Conservation (phyloP, 257 asterid species). For the Osmanthus fragrans region DNA sequence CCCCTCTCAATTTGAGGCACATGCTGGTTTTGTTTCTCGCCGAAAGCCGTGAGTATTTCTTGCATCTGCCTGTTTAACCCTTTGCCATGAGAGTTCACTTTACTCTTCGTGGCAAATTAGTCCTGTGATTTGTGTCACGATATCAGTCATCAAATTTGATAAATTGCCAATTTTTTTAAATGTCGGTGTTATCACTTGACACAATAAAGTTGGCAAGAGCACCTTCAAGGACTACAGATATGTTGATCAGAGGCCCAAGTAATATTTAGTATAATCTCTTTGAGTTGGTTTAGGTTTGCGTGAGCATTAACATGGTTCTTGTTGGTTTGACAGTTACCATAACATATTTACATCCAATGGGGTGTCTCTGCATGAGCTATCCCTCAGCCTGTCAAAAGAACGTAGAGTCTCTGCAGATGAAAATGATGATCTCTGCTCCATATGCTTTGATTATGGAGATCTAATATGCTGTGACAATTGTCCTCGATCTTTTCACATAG, state of each 20-base stretch:
- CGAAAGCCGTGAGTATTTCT: slow-evolving; percentile 83
- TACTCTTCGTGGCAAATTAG: background rate
- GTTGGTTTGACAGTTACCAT: slow-evolving; percentile 59
- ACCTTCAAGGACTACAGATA: slow-evolving; percentile 17
- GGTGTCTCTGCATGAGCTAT: slow-evolving; percentile 67
- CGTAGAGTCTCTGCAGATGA: slow-evolving; percentile 53
- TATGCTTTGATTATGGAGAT: slow-evolving; percentile 76
- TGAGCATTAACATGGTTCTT: slow-evolving; percentile 21
- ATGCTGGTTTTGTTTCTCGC: slow-evolving; percentile 90
- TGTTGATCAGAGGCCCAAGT: slow-evolving; percentile 9
- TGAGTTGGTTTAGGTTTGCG: background rate
- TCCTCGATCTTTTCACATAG: slow-evolving; percentile 86
- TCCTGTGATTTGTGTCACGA: background rate
- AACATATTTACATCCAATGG: slow-evolving; percentile 84
- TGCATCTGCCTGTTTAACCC: slow-evolving; percentile 5
- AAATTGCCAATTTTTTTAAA: background rate
- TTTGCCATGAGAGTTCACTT: slow-evolving; percentile 12
- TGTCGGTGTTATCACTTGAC: background rate
- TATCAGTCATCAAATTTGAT: background rate
- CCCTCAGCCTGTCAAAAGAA: slow-evolving; percentile 52
- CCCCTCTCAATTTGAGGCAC: slow-evolving; percentile 89
- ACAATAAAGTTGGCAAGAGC: background rate
- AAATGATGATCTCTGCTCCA: slow-evolving; percentile 86
- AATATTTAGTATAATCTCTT: slow-evolving; percentile 2
- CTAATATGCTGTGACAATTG: slow-evolving; percentile 83